A percentile compares a stretch with the other conserved stretches of the same genome.
These are phyloP conservation scores for Setomelanomma holmii DNA, from an alignment of 2,329 filamentous ascomycete genomes.

Conservation along the genomic window DNA sequence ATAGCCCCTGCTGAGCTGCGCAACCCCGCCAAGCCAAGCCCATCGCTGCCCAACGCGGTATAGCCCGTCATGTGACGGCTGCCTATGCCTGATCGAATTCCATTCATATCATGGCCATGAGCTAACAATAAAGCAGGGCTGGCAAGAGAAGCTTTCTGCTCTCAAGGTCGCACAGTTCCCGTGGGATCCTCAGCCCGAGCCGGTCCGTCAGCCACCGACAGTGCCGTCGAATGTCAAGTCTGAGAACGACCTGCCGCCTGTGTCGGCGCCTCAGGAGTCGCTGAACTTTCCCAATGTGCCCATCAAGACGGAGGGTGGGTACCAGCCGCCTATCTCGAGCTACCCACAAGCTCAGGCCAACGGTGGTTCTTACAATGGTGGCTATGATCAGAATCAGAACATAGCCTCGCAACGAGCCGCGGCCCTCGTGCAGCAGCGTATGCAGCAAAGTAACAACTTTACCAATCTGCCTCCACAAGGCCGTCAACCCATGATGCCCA, in stretches of 20 bases:
- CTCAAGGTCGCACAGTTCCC: slow-evolving; percentile 88
- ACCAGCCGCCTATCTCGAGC: slow-evolving; percentile 33
- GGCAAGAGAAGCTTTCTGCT: slow-evolving; percentile 89
- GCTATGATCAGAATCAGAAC: slow-evolving; percentile 50
- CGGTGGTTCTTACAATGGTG: slow-evolving; percentile 41
- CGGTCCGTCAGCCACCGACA: slow-evolving; percentile 58
- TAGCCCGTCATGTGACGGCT: slow-evolving; percentile 46
- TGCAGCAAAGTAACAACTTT: slow-evolving; percentile 33
- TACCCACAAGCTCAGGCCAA: slow-evolving; percentile 42
- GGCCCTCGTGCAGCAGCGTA: slow-evolving; percentile 52
- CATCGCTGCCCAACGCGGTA: slow-evolving; percentile 42
- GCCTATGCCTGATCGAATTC: slow-evolving; percentile 11
- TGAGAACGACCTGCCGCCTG: slow-evolving; percentile 41
- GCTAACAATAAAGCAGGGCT: slow-evolving; percentile 66
- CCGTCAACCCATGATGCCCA: no score
- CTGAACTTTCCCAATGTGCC: slow-evolving; percentile 46
- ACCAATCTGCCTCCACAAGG: slow-evolving; percentile 25
- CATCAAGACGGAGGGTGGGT: slow-evolving; percentile 60
- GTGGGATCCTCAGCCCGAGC: slow-evolving; percentile 79
- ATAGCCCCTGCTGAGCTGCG: slow-evolving; percentile 52
- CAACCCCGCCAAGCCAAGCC: slow-evolving; percentile 44
- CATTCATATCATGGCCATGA: no score
- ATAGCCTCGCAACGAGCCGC: slow-evolving; percentile 63
- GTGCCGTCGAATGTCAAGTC: slow-evolving; percentile 51
- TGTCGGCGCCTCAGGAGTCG: slow-evolving; percentile 35